Conservation (phyloP, 306 rosid genomes). For the Vigna hirtella region DNA sequence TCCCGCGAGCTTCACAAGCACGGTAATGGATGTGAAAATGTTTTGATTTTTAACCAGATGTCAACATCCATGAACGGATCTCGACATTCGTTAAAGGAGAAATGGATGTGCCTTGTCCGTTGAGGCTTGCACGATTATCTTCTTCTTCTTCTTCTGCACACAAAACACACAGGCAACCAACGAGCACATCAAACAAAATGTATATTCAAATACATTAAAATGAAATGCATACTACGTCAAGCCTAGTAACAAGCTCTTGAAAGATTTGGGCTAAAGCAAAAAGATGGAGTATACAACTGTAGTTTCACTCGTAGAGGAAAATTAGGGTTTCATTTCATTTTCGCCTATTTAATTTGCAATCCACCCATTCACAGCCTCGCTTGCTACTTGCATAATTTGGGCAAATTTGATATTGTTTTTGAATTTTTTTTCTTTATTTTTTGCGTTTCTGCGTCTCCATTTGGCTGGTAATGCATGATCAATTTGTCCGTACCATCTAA, state of each 20-base stretch:
- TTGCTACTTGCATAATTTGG: not conserved
- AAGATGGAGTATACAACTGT: not conserved
- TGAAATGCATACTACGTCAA: not conserved
- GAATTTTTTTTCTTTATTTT: fast-evolving
- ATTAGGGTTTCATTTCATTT: not conserved
- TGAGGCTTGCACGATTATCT: too few species aligned
- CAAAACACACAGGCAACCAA: too few species aligned
- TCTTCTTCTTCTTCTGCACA: too few species aligned
- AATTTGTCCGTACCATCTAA: slow-evolving; percentile 72
- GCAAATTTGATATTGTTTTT: not conserved
- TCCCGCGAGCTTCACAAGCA: too few species aligned
- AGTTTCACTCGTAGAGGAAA: not conserved
- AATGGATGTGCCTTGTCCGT: too few species aligned
- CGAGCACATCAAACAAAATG: too few species aligned
- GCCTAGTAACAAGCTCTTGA: not conserved
- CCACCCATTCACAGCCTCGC: not conserved
- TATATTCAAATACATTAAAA: too few species aligned
- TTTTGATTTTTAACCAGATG: too few species aligned
- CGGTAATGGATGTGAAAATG: too few species aligned
- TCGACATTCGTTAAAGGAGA: too few species aligned
- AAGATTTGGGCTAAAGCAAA: not conserved
- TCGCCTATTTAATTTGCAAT: slow-evolving; percentile 42
- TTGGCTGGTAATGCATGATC: slow-evolving; percentile 59
- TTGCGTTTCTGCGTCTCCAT: too few species aligned
- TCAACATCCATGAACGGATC: too few species aligned